Evolutionary conservation across 2,329 filamentous ascomycete genomes (phyloP), one percentile per base, ranked within the genome.

Genomic region (Sporothrix inflata): DNA sequence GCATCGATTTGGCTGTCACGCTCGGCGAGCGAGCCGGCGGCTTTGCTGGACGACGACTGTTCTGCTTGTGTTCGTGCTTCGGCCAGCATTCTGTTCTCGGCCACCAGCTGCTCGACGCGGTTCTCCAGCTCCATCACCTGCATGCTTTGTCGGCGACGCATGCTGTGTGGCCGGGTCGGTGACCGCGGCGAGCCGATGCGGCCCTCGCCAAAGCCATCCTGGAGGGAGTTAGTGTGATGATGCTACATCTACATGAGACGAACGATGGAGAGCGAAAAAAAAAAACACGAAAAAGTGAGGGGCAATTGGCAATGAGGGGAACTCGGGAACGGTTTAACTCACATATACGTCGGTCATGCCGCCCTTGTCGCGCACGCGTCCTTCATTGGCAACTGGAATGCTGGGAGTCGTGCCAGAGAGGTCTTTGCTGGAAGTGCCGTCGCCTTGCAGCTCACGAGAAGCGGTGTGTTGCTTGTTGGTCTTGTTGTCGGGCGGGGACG

Each of bases 61-160:
- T 97, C 93, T 71, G 92, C 89, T 66, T 88, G 88, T 70, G 86
- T 82, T 77, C 91, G 91, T 61, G 92, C 91, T 66, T 94, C 91
- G 76, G 89, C 86, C 38, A 99, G 89, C 74, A 89, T 84, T 72
- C 91, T 90, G 79, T 98, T 98, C 80, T 99, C 95, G 27, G 91
- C 90, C 53, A 92, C 85, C 75, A 99, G 86, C 81, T 95, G 91
- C 77, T 98, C 94, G 77, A 99, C 88, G 78, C 88, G 90, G 73
- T 89, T 86, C 84, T 98, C 94, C 79, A 99, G 90, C 78, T 99
- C 95, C 74, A 98, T 90, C 71, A 95, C 90, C 83, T 98, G 95
- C 91, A 98, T 95, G 86, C 95, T 98, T 83, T 97, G 96, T 79
- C 95, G 93, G 80, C 95, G 94, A 78, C 95, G 94, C 88, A 99